Conservation (phyloP, 2,329 filamentous ascomycete genomes). For the Venturia oleaginea region DNA sequence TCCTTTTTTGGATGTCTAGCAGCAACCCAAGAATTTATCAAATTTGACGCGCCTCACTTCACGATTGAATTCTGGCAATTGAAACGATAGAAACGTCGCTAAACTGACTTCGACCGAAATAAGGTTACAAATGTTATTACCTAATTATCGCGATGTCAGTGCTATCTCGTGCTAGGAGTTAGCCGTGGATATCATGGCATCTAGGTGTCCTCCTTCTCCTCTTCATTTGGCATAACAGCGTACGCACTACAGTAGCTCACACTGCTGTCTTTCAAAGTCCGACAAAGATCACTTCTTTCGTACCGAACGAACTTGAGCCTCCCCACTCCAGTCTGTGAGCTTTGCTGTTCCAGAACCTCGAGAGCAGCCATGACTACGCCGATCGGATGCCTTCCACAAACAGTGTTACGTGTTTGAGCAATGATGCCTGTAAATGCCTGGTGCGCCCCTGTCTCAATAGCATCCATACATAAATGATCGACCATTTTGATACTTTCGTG, state of each 20-base stretch:
- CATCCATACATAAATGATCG: slow-evolving; percentile 75
- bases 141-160: too few relatives aligned
- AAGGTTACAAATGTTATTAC: too few relatives aligned
- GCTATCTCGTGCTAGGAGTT: too few relatives aligned
- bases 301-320: slow-evolving; percentile 77
- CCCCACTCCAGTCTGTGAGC: slow-evolving; percentile 33
- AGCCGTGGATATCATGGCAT: too few relatives aligned
- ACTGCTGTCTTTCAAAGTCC: slow-evolving; percentile 62
- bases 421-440: slow-evolving; percentile 61
- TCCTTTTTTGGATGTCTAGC: too few relatives aligned
- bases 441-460: slow-evolving; percentile 69
- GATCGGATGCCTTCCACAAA: slow-evolving; percentile 92
- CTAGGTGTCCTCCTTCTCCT: background rate
- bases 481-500: slow-evolving; percentile 77
- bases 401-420: slow-evolving; percentile 70
- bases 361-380: slow-evolving; percentile 84
- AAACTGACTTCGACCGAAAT: too few relatives aligned
- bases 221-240: slow-evolving; percentile 50
- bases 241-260: slow-evolving; percentile 95
- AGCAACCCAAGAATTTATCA: too few relatives aligned
- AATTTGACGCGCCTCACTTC: too few relatives aligned
- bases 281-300: slow-evolving; percentile 71
- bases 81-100: too few relatives aligned
- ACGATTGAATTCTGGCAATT: too few relatives aligned
- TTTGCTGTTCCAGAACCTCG: slow-evolving; percentile 47